phyloP scores from a whole-genome alignment of 148 eudicot species.

The Rhododendron williamsianum region DNA sequence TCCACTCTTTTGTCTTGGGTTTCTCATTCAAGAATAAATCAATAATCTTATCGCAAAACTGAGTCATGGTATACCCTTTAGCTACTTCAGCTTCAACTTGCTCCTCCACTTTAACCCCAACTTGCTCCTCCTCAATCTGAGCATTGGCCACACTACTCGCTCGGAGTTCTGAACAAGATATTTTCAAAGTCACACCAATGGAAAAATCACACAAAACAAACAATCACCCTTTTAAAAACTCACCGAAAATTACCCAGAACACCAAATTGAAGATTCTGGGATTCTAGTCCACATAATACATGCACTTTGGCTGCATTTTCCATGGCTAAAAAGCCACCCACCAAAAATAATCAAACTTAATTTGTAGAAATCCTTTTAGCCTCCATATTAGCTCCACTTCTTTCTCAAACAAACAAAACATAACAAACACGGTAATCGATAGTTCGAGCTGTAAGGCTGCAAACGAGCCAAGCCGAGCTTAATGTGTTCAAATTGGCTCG shows the following conservation, averaged over 20 bases:
- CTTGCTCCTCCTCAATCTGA: constrained; percentile 36
- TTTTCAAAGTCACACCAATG: background rate
- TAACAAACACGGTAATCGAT: no score
- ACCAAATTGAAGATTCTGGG: background rate
- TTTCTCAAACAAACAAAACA: background rate
- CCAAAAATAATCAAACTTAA: background rate
- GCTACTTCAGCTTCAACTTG: constrained; percentile 60
- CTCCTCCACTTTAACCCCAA: constrained; percentile 41
- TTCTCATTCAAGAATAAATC: constrained; percentile 82
- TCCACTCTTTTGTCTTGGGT: constrained; percentile 86
- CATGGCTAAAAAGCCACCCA: background rate
- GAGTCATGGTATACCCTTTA: constrained; percentile 78
- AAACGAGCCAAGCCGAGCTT: no score
- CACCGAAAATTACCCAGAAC: background rate
- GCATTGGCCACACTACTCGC: constrained; percentile 18
- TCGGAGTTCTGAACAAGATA: constrained; percentile 12
- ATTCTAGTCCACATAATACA: background rate
- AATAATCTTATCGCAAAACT: constrained; percentile 83
- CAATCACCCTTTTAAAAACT: background rate
- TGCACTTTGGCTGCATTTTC: background rate
- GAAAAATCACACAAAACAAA: background rate
- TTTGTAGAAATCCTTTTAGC: background rate
- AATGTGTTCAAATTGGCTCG: no score
- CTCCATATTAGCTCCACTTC: background rate
- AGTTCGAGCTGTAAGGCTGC: no score